Evolutionary conservation across 2,329 filamentous ascomycete genomes (phyloP).

Genomic region (Sporothrix pseudoabietina): DNA sequence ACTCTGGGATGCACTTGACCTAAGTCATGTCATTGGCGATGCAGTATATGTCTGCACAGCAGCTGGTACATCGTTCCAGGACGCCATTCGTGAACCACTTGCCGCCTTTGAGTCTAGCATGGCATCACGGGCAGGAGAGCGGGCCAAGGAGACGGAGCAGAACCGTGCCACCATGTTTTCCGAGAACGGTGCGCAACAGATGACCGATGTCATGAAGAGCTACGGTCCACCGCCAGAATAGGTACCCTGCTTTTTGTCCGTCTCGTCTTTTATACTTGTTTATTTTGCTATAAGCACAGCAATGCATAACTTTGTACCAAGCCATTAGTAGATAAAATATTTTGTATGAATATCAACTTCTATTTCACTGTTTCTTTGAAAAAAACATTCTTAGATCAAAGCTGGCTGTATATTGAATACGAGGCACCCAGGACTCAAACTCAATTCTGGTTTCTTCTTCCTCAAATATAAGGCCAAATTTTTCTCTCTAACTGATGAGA

Average conservation of each 20-base stretch:
- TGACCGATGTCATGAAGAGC: conserved; percentile 21
- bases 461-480: no score
- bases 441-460: no score
- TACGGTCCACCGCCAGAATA: not conserved
- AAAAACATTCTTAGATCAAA: no score
- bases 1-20: not conserved
- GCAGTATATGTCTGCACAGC: not conserved
- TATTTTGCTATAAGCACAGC: not conserved
- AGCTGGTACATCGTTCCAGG: not conserved
- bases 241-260: not conserved
- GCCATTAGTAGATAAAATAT: no score
- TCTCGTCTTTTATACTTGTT: not conserved
- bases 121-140: not conserved
- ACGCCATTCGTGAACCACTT: not conserved
- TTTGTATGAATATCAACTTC: no score
- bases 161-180: conserved; percentile 2
- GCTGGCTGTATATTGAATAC: no score
- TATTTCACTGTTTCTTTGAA: no score
- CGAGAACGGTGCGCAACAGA: not conserved
- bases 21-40: not conserved
- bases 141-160: not conserved
- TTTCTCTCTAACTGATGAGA: no score
- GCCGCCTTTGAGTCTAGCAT: not conserved
- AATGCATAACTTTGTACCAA: no score
- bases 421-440: no score